These are phyloP conservation scores for Rhytidiadelphus loreus DNA, from an alignment of 225 moss, liverwort and hornwort genomes.

Conservation along the genomic window DNA sequence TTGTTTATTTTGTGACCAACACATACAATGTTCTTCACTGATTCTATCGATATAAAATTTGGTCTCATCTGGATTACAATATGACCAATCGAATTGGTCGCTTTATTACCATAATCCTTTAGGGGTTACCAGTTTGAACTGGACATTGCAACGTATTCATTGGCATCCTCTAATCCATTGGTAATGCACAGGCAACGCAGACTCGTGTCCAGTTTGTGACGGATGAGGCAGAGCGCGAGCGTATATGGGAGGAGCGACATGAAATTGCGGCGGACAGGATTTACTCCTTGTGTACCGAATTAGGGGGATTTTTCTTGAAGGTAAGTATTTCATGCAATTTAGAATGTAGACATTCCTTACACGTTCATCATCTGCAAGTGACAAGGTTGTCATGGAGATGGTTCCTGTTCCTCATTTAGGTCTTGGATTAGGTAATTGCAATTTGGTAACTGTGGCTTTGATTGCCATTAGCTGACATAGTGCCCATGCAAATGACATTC, in stretches of 20 bases:
- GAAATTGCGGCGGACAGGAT: constrained; percentile 71
- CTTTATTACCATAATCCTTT: not conserved
- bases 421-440: not conserved
- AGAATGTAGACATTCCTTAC: not conserved
- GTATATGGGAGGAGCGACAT: constrained; percentile 89
- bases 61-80: not conserved
- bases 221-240: constrained; percentile 62
- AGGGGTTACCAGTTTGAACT: not conserved
- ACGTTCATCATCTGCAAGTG: not conserved
- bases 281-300: constrained; percentile 64
- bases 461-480: not conserved
- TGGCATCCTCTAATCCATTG: not conserved
- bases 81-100: not conserved
- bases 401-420: not conserved
- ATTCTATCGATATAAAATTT: not conserved
- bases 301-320: constrained; percentile 92
- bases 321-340: not conserved
- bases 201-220: constrained; percentile 73
- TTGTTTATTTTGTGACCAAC: not conserved
- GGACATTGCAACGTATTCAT: not conserved
- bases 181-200: constrained; percentile 52
- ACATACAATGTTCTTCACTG: not conserved
- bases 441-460: not conserved
- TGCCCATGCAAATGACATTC: not conserved
- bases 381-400: not conserved